Evolutionary conservation across 352 stramenopile genomes (phyloP), one percentile per base, ranked within the genome.

Genomic region (Phytophthora melonis): DNA sequence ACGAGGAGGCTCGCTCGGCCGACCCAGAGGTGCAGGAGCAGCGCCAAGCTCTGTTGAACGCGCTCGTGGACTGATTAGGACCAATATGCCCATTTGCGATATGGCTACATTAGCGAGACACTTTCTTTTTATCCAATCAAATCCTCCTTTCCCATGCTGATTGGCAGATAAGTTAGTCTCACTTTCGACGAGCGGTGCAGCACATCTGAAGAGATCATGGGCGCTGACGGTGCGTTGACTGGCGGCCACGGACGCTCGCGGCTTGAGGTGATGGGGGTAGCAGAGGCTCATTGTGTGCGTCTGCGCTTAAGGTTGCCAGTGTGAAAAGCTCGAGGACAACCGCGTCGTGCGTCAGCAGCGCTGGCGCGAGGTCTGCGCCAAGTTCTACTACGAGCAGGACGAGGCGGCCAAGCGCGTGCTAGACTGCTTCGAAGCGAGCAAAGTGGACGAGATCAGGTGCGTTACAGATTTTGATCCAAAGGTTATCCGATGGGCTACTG

Each of bases 21-120:
- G 88, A 94, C 55, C 75, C 83, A 8, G 87, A 93, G 54, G 84
- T 95, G 61, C 75, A 90, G 5, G 84, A 93, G 60, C 88, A 95
- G 61, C 87, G 88, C 47, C 84, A 95, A 73, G 74, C 83, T 47
- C 77, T 95, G 43, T 78, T 93, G 39, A 80, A 83, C 43, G 85
- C 87, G 43, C 74, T 93, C n/a, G 75, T 91, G 32, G 82, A 92
- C 63, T 93, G 66, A 87, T 25, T 25, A 2, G 23, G 23, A 25
- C 23, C 1, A 25, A 25, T 2, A 25, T 25, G 23, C 2, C 23
- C 23, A 50, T 21, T 13, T 39, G 53, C 32, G 45, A 56, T 47
- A 63, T 69, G 52, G 52, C 63, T 63, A 69, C 58, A 65, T 57
- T 64, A 55, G 39, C 13, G 32, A n/a, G 23, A 64, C 60, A 34